Evolutionary conservation across 805 yeast genomes (phyloP), one percentile per base, ranked within the genome.

Genomic region (Jamesozyma piceae): DNA sequence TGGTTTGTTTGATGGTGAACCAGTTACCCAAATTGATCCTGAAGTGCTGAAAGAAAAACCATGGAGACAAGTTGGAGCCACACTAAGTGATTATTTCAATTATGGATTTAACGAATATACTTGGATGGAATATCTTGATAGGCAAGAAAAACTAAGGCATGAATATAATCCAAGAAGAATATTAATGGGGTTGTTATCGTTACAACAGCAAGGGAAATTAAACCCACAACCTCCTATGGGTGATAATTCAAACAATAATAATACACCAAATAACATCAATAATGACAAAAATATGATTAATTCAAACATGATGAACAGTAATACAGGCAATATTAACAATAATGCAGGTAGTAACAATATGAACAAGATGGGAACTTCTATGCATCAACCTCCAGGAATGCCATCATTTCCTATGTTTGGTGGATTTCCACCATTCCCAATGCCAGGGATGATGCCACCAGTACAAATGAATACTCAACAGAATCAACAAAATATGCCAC

Each of bases 51-150:
- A 85, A 49, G 95, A 88, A 50, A 94, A 94, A 66, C 99, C 99
- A 8, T 92, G 99, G 99, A 75, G 98, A 58, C 79, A 84, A 49
- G 97, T 97, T 1, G 98, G 97, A 31, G 95, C 95, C 3, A 97
- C 92, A 64, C 66, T 86, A 33, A 75, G 95, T 6, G 97, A 92
- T 62, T 94, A 88, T 63, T 92, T 92, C 71, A 92, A 92, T 65
- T 92, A 79, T 57, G 98, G 98, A 1, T 92, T 92, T 58, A 95
- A 92, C 60, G 99, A 92, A 66, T 75, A 84, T 50, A 83, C 97
- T 14, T 92, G 99, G 99, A 78, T 83, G 42, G 87, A 89, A 20
- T 92, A 92, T 64, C 80, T 95, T 52, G 71, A 80, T 34, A 87
- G 86, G 60, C 96, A 89, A 57, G 95, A 89, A 60, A 80, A 78